Evolutionary conservation across 257 asterid species (phyloP), one percentile per base, ranked within the genome.

Genomic region (Jacaranda copaia): DNA sequence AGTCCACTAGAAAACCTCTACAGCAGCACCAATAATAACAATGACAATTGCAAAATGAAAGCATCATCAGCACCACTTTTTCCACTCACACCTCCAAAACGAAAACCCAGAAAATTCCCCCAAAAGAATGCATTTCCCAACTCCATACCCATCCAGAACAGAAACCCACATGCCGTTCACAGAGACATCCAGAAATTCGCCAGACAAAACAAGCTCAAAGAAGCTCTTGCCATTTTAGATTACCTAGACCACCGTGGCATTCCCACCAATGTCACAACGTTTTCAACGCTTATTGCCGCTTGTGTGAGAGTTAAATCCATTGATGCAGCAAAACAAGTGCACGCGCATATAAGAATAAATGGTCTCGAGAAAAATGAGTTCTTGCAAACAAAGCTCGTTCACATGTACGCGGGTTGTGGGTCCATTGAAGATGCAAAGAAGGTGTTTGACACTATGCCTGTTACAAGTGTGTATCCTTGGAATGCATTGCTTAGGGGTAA

Each of bases 401-500:
- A 71, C 12, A 85, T 95, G 97, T 93, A 85, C 53, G 78, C 94
- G 0, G 84, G 87, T 20, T 91, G 97, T 73, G 98, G 97, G 52
- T 90, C 93, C 13, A 60, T 82, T 45, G 94, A 87, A 32, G 98
- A 93, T 75, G 98, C 98, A 15, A 80, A 85, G 80, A 84, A 45
- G 76, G 80, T 93, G 88, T 89, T 95, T 62, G 98, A 86, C 19
- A 79, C 73, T 68, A 91, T 93, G 94, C 71, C 59, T 36, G 90
- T 78, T 2, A 84, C 71, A 49, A 91, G 92, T 76, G 96, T 95
- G 51, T 91, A 89, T 56, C 92, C 98, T 10, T 95, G 99, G 98
- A 95, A 95, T 53, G 99, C 98, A 1, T 82, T 93, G 79, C 98
- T 93, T 46, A 88, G 97, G 90, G 99, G 99, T 5, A 91, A 85